Conservation (phyloP, 805 yeast species). For the Jamesozyma jinghongensis region DNA sequence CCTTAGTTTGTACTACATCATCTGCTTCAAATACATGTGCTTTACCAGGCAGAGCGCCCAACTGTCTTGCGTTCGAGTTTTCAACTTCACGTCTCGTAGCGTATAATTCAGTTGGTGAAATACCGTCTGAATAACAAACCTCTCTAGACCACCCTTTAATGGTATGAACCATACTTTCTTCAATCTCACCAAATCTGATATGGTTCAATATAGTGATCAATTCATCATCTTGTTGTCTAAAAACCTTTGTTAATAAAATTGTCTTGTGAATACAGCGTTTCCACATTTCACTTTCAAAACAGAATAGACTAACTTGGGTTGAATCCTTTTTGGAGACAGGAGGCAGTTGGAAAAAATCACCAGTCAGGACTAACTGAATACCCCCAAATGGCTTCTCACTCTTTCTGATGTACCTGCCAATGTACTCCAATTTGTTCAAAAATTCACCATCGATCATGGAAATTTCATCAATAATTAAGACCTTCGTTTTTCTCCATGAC, state of each 20-base stretch:
- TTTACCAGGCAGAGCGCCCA: slow-evolving; percentile 42
- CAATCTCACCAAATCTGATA: slow-evolving; percentile 63
- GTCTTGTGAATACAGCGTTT: slow-evolving; percentile 50
- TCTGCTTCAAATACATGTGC: slow-evolving; percentile 36
- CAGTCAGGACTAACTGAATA: slow-evolving; percentile 77
- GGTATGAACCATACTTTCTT: slow-evolving; percentile 37
- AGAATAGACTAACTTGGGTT: slow-evolving; percentile 36
- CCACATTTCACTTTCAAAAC: slow-evolving; percentile 77
- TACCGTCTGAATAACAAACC: slow-evolving; percentile 57
- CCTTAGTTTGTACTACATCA: slow-evolving; percentile 32
- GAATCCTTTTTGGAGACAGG: slow-evolving; percentile 54
- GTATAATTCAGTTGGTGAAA: slow-evolving; percentile 81
- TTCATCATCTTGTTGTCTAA: slow-evolving; percentile 70
- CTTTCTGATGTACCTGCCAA: slow-evolving; percentile 53
- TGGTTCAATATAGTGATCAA: slow-evolving; percentile 74
- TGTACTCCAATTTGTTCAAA: slow-evolving; percentile 60
- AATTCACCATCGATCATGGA: slow-evolving; percentile 85
- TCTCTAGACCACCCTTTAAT: slow-evolving; percentile 51
- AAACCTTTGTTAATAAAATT: slow-evolving; percentile 65
- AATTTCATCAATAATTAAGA: slow-evolving; percentile 80
- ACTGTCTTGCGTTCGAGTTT: slow-evolving; percentile 50
- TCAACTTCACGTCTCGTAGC: slow-evolving; percentile 85
- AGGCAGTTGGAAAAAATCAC: slow-evolving; percentile 95
- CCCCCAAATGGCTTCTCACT: slow-evolving; percentile 78
- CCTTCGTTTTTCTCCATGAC: slow-evolving; percentile 57